Evolutionary conservation across 2,329 filamentous ascomycete species (phyloP), one percentile per base, ranked within the genome.

Genomic region (Aspergillus sp.): DNA sequence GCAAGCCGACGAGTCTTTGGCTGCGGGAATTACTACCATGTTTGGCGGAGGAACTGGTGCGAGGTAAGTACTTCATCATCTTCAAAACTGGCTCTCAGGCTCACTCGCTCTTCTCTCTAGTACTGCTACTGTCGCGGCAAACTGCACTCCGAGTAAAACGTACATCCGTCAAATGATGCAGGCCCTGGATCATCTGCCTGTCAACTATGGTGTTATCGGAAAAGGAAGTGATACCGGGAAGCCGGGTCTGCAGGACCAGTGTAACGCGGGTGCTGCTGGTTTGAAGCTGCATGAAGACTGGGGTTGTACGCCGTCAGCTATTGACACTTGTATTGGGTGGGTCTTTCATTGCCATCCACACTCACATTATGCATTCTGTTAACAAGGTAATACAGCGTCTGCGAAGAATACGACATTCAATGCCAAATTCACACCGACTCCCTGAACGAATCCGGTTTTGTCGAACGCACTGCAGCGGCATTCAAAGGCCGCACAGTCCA

Each of bases 221-320:
- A 95, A 95, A 72, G 90, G 90, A 52, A 95, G 93, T 62, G 90
- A 95, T 66, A 82, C 82, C 54, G 78, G 79, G 7, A 77, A 81
- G 0, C 65, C 67, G 1, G 85, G 84, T 5, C 75, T 95, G 1
- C 79, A 82, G 33, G 86, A 94, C 55, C 88, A 93, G 68, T 76
- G 86, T 48, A 72, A 79, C 47, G 90, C 90, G 1, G 90, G 90
- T 12, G 88, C 84, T 1, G 90, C 87, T 60, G 90, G 90, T 6
- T 78, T 95, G 49, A 95, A 95, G 67, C 75, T 95, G 5, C 90
- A 95, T 66, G 90, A 95, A 71, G 90, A 95, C 68, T 95, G 90
- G 90, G 90, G 90, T 48, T 81, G 78, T 33, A 95, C 90, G 2
- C 90, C 90, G 0, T 84, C 87, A 2, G 88, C 88, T 30, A 95